A percentile compares a stretch with the other conserved stretches of the same genome.
Conservation (phyloP, 139 green algal species). For the Picochlorum sp. region DNA sequence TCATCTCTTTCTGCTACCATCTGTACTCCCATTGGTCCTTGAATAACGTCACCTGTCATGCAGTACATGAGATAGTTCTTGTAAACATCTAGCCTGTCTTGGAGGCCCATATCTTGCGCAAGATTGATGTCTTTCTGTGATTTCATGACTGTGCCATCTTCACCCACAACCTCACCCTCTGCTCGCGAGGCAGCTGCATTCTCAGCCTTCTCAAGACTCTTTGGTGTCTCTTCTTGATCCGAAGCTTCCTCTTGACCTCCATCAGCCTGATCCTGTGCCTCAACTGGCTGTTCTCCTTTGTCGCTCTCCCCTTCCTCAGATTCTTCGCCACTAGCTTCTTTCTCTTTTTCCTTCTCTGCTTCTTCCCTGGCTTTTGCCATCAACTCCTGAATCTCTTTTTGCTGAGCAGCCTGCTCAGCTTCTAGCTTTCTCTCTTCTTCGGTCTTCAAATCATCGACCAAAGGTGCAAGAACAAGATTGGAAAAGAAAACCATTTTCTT, state of each 20-base stretch:
- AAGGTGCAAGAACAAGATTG: constrained; percentile 69
- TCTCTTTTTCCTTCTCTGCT: constrained; percentile 19
- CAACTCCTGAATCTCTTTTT: constrained; percentile 36
- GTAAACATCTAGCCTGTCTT: constrained; percentile 80
- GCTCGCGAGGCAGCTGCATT: constrained; percentile 14
- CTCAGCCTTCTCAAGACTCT: constrained; percentile 35
- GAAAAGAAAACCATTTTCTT: constrained; percentile 94
- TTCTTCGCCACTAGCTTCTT: constrained; percentile 33
- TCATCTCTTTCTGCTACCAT: constrained; percentile 59
- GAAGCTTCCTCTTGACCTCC: background rate
- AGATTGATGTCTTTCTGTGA: constrained; percentile 94
- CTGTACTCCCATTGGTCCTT: constrained; percentile 78
- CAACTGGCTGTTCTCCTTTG: background rate
- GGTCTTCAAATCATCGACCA: constrained; percentile 67
- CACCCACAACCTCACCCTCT: constrained; percentile 15
- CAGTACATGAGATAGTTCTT: constrained; percentile 88
- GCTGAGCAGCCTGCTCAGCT: constrained; percentile 16
- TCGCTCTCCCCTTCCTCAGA: constrained; percentile 11
- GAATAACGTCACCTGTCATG: constrained; percentile 76
- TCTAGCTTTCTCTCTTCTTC: constrained; percentile 32
- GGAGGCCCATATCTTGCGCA: constrained; percentile 60
- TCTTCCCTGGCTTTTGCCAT: constrained; percentile 19
- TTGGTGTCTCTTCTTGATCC: constrained; percentile 8
- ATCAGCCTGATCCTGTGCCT: background rate
- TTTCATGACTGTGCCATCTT: constrained; percentile 16